These are phyloP conservation scores for Bondarzewia mesenterica DNA, from an alignment of 1,284 basidiomycete genomes.

Conservation along the genomic window DNA sequence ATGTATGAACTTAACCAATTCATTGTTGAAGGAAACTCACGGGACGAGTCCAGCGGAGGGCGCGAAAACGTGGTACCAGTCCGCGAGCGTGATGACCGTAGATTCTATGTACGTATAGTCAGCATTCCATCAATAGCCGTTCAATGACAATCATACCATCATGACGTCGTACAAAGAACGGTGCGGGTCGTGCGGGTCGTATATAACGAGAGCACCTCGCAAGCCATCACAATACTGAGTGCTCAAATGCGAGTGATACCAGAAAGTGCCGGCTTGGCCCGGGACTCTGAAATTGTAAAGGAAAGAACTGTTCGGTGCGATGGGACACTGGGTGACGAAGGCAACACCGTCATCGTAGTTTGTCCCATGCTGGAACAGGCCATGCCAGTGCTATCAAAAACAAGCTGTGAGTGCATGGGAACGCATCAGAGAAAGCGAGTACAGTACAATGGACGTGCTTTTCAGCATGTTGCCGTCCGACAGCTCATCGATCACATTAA, in stretches of 20 bases:
- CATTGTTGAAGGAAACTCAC: neutral
- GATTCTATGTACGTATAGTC: constrained; percentile 18
- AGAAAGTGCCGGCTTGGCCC: constrained; percentile 23
- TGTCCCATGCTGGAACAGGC: constrained; percentile 21
- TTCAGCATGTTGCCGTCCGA: constrained; percentile 26
- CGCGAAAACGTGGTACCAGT: constrained; percentile 30
- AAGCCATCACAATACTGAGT: constrained; percentile 36
- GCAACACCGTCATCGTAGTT: constrained; percentile 21
- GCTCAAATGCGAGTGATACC: constrained; percentile 20
- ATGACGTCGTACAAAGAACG: constrained; percentile 30
- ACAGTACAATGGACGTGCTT: constrained; percentile 25
- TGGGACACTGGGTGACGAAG: constrained; percentile 43
- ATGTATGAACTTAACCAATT: neutral
- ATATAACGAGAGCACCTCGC: constrained; percentile 29
- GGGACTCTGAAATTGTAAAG: constrained; percentile 29
- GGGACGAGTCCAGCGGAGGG: constrained; percentile 7
- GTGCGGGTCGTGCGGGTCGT: constrained; percentile 33
- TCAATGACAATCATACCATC: constrained; percentile 20
- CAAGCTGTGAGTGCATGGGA: neutral
- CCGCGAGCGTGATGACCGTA: constrained; percentile 27
- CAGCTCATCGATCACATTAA: constrained; percentile 27
- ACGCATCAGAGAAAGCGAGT: neutral
- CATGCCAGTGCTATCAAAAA: constrained; percentile 28
- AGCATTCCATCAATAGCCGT: neutral
- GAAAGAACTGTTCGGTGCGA: constrained; percentile 36